A percentile compares a stretch with the other conserved stretches of the same genome.
Evolutionary conservation across 306 rosid genomes (phyloP).

Genomic region (Urtica urens): DNA sequence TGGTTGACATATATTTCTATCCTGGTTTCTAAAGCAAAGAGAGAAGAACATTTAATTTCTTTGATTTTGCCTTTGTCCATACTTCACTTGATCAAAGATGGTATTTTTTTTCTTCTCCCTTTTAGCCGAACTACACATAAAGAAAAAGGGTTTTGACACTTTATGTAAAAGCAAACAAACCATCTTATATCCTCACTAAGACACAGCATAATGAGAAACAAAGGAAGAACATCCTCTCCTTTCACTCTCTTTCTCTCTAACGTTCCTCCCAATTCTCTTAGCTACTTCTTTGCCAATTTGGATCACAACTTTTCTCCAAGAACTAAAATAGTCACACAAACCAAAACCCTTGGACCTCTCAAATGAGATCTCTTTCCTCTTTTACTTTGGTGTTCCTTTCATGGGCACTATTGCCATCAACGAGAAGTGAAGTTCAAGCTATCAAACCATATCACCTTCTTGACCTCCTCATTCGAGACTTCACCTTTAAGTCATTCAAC

Average conservation of each 20-base stretch:
- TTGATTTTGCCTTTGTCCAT: constrained; percentile 1
- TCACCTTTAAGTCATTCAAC: constrained; percentile 50
- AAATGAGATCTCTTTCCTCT: constrained; percentile 45
- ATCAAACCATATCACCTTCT: constrained; percentile 62
- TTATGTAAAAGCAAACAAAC: constrained; percentile 21
- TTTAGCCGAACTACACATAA: background rate
- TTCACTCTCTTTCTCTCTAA: constrained; percentile 23
- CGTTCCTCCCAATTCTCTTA: constrained; percentile 21
- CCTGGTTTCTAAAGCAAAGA: constrained; percentile 11
- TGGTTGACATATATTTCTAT: constrained; percentile 4
- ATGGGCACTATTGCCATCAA: constrained; percentile 17
- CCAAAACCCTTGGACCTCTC: constrained; percentile 10
- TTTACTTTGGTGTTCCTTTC: constrained; percentile 32
- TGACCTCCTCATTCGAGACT: constrained; percentile 74
- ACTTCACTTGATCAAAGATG: background rate
- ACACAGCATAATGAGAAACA: constrained; percentile 20
- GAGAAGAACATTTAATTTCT: background rate
- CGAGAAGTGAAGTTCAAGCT: constrained; percentile 32
- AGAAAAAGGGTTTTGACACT: constrained; percentile 4
- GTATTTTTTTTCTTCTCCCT: background rate
- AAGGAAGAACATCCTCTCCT: constrained; percentile 24
- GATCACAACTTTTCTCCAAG: constrained; percentile 3
- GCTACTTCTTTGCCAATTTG: constrained; percentile 7
- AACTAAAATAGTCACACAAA: constrained; percentile 12
- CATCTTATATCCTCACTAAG: constrained; percentile 16